These are phyloP conservation scores for Exidia glandulosa DNA, from an alignment of 768 basidiomycete species.

Conservation along the genomic window DNA sequence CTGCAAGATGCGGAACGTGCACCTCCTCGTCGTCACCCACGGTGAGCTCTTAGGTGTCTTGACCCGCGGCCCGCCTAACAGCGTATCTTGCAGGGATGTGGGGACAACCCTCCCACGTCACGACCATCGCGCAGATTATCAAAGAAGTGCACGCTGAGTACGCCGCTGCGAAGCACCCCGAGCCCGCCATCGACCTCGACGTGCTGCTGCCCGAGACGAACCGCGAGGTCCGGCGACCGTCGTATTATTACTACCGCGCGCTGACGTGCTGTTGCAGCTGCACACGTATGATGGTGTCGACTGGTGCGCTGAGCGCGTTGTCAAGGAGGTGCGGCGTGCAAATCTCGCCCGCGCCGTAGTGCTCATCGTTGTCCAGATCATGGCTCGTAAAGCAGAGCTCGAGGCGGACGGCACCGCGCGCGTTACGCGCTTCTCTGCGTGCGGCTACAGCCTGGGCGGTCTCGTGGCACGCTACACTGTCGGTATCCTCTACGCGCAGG, in stretches of 20 bases:
- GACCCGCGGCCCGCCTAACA: neutral
- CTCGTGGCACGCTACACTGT: constrained; percentile 70
- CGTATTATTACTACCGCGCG: neutral
- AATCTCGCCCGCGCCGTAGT: neutral
- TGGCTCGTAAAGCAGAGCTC: constrained; percentile 42
- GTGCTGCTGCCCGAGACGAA: constrained; percentile 60
- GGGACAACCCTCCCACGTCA: constrained; percentile 62
- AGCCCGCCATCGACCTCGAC: constrained; percentile 28
- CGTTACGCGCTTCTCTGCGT: constrained; percentile 61
- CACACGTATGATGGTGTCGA: constrained; percentile 78
- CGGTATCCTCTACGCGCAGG: constrained; percentile 53
- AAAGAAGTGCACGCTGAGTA: constrained; percentile 27
- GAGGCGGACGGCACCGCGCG: constrained; percentile 36
- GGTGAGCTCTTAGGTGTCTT: constrained; percentile 9
- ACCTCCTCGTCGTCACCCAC: constrained; percentile 39
- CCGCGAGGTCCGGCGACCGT: constrained; percentile 27
- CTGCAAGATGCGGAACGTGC: constrained; percentile 12
- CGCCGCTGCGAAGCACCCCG: neutral
- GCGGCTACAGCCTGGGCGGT: constrained; percentile 76
- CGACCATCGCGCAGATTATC: constrained; percentile 44
- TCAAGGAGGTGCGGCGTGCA: constrained; percentile 51
- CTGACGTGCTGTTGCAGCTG: neutral
- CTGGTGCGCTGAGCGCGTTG: constrained; percentile 72
- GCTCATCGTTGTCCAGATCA: constrained; percentile 30
- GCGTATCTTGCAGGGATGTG: constrained; percentile 50